These are phyloP conservation scores for Aspergillus piperis DNA, from an alignment of 2,329 filamentous ascomycete genomes.

Conservation along the genomic window DNA sequence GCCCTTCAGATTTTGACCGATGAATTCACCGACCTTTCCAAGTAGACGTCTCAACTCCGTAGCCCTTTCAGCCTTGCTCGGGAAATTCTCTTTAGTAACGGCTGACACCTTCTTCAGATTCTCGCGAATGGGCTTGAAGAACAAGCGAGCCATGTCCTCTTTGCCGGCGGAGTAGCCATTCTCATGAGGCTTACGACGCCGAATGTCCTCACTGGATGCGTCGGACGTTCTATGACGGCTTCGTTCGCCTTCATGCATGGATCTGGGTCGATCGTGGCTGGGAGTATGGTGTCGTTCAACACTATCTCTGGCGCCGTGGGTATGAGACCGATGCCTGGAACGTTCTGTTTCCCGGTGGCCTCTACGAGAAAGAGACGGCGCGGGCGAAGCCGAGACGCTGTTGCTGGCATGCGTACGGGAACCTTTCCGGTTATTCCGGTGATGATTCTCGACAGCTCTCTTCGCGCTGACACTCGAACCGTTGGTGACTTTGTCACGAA, in stretches of 20 bases:
- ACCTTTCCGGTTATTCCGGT: slow-evolving; percentile 86
- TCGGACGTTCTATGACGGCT: slow-evolving; percentile 36
- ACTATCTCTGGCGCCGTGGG: slow-evolving; percentile 44
- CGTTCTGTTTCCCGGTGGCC: slow-evolving; percentile 45
- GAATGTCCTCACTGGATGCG: slow-evolving; percentile 37
- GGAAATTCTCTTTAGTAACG: slow-evolving; percentile 49
- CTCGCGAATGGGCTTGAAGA: slow-evolving; percentile 51
- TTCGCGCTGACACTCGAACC: slow-evolving; percentile 63
- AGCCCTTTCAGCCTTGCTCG: slow-evolving; percentile 47
- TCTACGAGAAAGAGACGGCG: slow-evolving; percentile 45
- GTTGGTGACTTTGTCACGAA: slow-evolving; percentile 83
- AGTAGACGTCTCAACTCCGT: slow-evolving; percentile 46
- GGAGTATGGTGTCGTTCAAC: slow-evolving; percentile 48
- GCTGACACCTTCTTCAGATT: slow-evolving; percentile 46
- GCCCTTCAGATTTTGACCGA: slow-evolving; percentile 42
- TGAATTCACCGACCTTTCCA: slow-evolving; percentile 50
- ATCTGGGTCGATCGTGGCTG: slow-evolving; percentile 41
- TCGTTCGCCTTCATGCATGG: slow-evolving; percentile 36
- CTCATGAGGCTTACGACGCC: slow-evolving; percentile 40
- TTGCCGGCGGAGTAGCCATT: slow-evolving; percentile 35
- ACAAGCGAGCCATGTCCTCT: slow-evolving; percentile 44
- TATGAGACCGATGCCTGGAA: slow-evolving; percentile 43
- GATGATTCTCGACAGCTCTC: slow-evolving; percentile 84
- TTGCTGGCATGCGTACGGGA: slow-evolving; percentile 36
- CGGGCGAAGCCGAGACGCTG: slow-evolving; percentile 50